Evolutionary conservation across 768 basidiomycete genomes (phyloP).

Genomic region (Gloeophyllum trabeum): DNA sequence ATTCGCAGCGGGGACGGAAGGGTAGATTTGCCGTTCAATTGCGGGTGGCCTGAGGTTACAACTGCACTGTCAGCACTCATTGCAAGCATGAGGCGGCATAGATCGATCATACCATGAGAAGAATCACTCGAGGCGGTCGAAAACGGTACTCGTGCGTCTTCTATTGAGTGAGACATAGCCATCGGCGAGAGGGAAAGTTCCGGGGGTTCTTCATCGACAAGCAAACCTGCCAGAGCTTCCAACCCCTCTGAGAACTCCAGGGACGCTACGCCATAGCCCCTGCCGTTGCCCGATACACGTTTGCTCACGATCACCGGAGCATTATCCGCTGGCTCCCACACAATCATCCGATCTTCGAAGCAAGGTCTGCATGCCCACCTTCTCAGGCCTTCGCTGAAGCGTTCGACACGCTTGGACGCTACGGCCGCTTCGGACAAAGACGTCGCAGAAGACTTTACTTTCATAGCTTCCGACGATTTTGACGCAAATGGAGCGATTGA

Average conservation of each 20-base stretch:
- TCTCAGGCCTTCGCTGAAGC: constrained; percentile 42
- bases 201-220: constrained; percentile 13
- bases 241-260: constrained; percentile 63
- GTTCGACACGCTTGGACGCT: constrained; percentile 16
- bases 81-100: neutral
- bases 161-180: too few relatives aligned
- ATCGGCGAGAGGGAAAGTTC: neutral
- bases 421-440: constrained; percentile 8
- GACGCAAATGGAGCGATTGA: constrained; percentile 32
- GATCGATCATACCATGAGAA: too few relatives aligned
- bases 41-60: neutral
- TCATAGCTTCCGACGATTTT: constrained; percentile 4
- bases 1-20: constrained; percentile 40
- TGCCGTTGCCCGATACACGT: constrained; percentile 28
- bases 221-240: constrained; percentile 50
- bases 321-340: constrained; percentile 36
- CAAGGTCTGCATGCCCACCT: constrained; percentile 66
- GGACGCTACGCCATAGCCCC: constrained; percentile 50
- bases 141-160: constrained; percentile 3
- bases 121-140: constrained; percentile 6
- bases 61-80: neutral
- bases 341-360: constrained; percentile 59
- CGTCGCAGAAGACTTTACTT: neutral
- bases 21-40: constrained; percentile 6
- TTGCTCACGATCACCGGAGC: constrained; percentile 19